Base-by-base conservation (phyloP, 2,329 filamentous ascomycete genomes). In the Penicillium sclerotiorum region DNA sequence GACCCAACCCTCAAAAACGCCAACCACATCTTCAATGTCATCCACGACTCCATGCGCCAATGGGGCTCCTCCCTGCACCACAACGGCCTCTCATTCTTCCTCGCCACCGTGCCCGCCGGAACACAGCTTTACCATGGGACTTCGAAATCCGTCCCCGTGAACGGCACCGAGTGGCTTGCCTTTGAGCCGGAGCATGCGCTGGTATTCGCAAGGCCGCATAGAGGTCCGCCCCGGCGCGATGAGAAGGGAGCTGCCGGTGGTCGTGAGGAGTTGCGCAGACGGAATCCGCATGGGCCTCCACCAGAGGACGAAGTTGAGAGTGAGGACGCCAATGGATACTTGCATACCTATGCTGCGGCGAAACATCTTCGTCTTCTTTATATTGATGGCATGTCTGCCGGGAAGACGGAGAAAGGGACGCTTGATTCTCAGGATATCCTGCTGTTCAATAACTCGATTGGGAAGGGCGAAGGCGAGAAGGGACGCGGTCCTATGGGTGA, bases 101-200 rank as follows among this genome's bases (percentile, higher is more conserved):
- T 86, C 0, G 86, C 81, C 1, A 80, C 77, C 0, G 78, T 91
- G 1, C 86, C 87, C 0, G 73, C 75, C 15, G 86, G 83, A 3
- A 86, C 83, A 0, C 71, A 85, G 28, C 67, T 90, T 8, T 89
- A 90, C 60, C 88, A 91, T 62, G 88, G 88, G 11, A 78, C 77
- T 0, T 57, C 57, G 8, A 65, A 61, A 0, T 57, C 72, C 1
- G 67, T 77, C 1, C 72, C 76, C 0, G 77, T 88, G 0, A 66
- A 69, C 2, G 79, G 76, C 0, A 79, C 77, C 3, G 84, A 90
- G 60, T 90, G 88, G 87, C 74, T 91, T 1, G 88, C 88, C 0
- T 91, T 90, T 61, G 88, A 91, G 65, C 79, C 86, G 3, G 87
- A 91, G 59, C 88, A 91, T 67, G 85, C 87, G 0, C 75, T 87